A percentile compares a stretch with the other conserved stretches of the same genome.
Evolutionary conservation across 495 filamentous ascomycete genomes (phyloP).

Genomic region (Daldinia concentrica): DNA sequence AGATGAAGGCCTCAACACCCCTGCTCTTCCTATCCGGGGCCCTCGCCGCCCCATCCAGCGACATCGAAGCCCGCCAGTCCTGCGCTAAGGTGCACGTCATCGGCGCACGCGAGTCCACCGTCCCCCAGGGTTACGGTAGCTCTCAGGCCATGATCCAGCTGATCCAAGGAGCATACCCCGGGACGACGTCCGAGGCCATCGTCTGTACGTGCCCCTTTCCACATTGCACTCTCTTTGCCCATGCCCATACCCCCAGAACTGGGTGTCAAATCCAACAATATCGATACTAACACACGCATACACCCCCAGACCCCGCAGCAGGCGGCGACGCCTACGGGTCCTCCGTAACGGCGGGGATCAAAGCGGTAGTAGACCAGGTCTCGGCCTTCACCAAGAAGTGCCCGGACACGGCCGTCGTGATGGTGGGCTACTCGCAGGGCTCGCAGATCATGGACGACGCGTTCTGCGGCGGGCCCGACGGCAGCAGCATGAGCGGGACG

Average conservation of each 20-base stretch:
- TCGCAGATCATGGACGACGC: conserved; percentile 64
- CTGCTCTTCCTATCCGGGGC: background rate
- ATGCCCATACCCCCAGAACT: too few relatives aligned
- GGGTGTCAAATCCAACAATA: too few relatives aligned
- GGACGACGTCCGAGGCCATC: too few relatives aligned
- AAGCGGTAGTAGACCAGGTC: background rate
- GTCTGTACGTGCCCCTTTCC: too few relatives aligned
- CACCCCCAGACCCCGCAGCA: background rate
- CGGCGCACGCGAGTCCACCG: too few relatives aligned
- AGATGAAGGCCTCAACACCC: background rate
- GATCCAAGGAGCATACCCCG: too few relatives aligned
- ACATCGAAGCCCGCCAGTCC: background rate
- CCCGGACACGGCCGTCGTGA: conserved; percentile 57
- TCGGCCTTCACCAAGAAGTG: conserved; percentile 44
- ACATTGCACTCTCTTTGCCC: too few relatives aligned
- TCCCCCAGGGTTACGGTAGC: too few relatives aligned
- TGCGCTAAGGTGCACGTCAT: too few relatives aligned
- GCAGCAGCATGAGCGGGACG: conserved; percentile 55
- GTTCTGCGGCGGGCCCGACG: conserved; percentile 62
- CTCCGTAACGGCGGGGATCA: background rate
- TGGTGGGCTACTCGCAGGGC: conserved; percentile 65
- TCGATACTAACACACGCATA: background rate
- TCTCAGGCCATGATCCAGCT: too few relatives aligned
- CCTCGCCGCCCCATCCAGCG: background rate
- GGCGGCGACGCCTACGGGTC: background rate